Conservation (phyloP, 768 basidiomycete genomes). For the Sporobolomyces phaffii region DNA sequence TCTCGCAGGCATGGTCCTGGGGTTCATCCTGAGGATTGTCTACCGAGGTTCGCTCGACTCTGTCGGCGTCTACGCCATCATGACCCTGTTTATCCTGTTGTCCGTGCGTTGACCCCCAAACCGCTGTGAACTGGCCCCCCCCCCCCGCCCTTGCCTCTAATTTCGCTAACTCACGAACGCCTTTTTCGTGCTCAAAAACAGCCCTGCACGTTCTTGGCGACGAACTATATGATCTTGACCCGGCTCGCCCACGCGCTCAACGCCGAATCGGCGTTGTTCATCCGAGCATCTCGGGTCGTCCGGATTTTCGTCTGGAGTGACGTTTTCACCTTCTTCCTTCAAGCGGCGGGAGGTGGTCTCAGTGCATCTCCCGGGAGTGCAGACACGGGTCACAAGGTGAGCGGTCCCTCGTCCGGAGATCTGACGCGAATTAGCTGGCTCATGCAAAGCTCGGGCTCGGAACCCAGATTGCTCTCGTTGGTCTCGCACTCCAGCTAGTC, state of each 20-base stretch:
- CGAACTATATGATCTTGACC: constrained; percentile 33
- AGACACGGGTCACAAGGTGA: constrained; percentile 4
- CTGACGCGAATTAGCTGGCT: not conserved
- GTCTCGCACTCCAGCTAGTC: constrained; percentile 31
- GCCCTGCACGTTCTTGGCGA: constrained; percentile 37
- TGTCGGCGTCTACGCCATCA: constrained; percentile 14
- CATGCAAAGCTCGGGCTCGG: no score
- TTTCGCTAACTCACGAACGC: no score
- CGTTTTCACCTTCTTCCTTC: constrained; percentile 33
- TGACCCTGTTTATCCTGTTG: constrained; percentile 27
- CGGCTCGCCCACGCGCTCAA: constrained; percentile 21
- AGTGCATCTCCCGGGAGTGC: not conserved
- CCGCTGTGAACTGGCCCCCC: not conserved
- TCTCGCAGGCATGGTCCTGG: constrained; percentile 7
- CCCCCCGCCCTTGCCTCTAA: no score
- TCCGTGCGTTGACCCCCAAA: no score
- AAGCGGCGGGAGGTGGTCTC: constrained; percentile 16
- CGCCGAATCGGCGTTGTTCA: constrained; percentile 17
- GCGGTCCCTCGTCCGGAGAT: not conserved
- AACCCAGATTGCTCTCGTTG: constrained; percentile 36
- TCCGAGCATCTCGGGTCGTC: constrained; percentile 9
- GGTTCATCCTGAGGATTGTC: constrained; percentile 14
- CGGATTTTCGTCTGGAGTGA: constrained; percentile 29
- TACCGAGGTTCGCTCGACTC: not conserved
- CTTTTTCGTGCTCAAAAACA: no score